Evolutionary conservation across 768 basidiomycete genomes (phyloP).

Genomic region (Boletus speciosus): DNA sequence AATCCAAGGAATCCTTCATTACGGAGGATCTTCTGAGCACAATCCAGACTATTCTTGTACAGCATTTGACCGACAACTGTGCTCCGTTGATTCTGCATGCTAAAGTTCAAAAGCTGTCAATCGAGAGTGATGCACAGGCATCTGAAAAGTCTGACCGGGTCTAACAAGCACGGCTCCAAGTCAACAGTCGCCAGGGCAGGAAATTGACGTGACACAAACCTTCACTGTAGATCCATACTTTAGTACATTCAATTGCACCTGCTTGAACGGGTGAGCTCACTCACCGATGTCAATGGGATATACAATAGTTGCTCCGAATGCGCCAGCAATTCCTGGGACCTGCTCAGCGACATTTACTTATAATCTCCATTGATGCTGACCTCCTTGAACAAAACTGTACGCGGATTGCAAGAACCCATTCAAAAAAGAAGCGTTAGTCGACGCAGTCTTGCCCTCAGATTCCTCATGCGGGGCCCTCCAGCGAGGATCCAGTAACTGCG

Average conservation of each 20-base stretch:
- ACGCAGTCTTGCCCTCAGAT: conserved; percentile 31
- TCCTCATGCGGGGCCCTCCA: conserved; percentile 74
- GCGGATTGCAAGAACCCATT: conserved; percentile 60
- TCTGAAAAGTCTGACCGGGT: conserved; percentile 47
- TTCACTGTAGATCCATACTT: conserved; percentile 50
- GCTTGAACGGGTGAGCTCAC: conserved; percentile 27
- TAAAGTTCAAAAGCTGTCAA: conserved; percentile 26
- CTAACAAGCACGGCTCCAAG: conserved; percentile 30
- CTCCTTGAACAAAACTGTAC: conserved; percentile 88
- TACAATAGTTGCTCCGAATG: conserved; percentile 94
- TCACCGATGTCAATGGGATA: conserved; percentile 93
- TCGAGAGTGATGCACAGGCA: not conserved
- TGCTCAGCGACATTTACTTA: conserved; percentile 11
- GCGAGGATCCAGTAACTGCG: conserved; percentile 85
- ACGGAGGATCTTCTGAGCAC: conserved; percentile 87
- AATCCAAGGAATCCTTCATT: conserved; percentile 96
- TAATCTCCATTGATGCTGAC: conserved; percentile 35
- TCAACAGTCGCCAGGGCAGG: conserved; percentile 5
- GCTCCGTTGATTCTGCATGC: conserved; percentile 97
- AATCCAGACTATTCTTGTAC: conserved; percentile 96
- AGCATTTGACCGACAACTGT: conserved; percentile 95
- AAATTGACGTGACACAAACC: conserved; percentile 41
- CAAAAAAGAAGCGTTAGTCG: conserved; percentile 42
- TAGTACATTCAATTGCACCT: conserved; percentile 3
- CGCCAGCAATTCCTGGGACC: conserved; percentile 79